These are phyloP conservation scores for Termitomyces sp. DNA, from an alignment of 768 basidiomycete genomes.

Conservation along the genomic window DNA sequence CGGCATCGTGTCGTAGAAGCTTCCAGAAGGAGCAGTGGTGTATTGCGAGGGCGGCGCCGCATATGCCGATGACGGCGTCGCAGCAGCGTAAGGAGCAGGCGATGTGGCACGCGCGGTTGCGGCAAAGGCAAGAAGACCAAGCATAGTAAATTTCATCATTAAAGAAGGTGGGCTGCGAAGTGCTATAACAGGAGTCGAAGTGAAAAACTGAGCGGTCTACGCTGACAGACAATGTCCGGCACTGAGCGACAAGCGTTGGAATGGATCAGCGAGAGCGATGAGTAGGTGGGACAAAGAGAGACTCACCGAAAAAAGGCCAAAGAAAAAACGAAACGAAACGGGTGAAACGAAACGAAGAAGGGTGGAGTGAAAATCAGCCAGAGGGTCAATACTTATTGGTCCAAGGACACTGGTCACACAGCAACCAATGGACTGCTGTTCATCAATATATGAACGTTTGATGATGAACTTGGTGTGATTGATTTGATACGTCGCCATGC, in stretches of 20 bases:
- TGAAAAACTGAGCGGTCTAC: constrained; percentile 61
- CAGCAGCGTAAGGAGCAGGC: constrained; percentile 9
- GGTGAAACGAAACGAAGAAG: constrained; percentile 38
- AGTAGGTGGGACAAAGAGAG: not conserved
- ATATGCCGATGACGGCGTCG: constrained; percentile 19
- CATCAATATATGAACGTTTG: constrained; percentile 23
- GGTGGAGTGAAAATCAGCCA: constrained; percentile 15
- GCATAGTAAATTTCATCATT: constrained; percentile 58
- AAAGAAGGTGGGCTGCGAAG: constrained; percentile 40
- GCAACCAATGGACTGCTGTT: constrained; percentile 31
- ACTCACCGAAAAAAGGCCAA: constrained; percentile 37
- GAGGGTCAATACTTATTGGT: constrained; percentile 15
- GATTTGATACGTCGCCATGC: constrained; percentile 14
- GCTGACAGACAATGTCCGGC: constrained; percentile 66
- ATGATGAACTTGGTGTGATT: constrained; percentile 17
- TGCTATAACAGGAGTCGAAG: constrained; percentile 31
- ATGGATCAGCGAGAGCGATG: not conserved
- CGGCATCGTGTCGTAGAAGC: constrained; percentile 46
- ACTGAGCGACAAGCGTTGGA: constrained; percentile 44
- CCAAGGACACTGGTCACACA: constrained; percentile 24
- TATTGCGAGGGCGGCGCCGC: constrained; percentile 26
- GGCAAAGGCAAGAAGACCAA: constrained; percentile 55
- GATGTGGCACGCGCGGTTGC: constrained; percentile 41
- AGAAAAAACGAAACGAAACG: constrained; percentile 33
- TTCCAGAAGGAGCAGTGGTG: constrained; percentile 27